phyloP scores from a whole-genome alignment of 768 basidiomycete species.

The Boletus tomentosulus region DNA sequence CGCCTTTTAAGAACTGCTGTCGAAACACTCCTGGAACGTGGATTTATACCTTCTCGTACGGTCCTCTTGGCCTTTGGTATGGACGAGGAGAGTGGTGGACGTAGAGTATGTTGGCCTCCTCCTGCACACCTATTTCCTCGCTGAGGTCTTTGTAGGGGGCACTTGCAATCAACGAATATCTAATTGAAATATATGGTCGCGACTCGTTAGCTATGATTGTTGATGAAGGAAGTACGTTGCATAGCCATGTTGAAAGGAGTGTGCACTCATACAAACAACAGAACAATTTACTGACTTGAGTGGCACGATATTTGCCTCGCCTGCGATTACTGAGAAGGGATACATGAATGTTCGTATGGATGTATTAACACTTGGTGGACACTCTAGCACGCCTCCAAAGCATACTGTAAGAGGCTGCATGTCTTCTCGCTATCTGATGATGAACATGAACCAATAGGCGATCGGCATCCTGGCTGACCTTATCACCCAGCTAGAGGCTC shows the following conservation, averaged over 20 bases:
- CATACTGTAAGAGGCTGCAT: neutral
- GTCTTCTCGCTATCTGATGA: neutral
- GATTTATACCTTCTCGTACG: slow-evolving; percentile 24
- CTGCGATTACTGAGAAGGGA: neutral
- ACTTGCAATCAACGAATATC: slow-evolving; percentile 31
- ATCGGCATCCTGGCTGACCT: slow-evolving; percentile 43
- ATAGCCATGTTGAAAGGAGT: too few species aligned
- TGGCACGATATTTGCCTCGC: neutral
- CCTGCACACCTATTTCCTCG: neutral
- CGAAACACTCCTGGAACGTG: slow-evolving; percentile 25
- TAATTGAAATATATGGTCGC: slow-evolving; percentile 43
- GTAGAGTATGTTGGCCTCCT: slow-evolving; percentile 26
- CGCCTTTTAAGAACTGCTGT: slow-evolving; percentile 18
- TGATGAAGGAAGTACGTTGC: slow-evolving; percentile 49
- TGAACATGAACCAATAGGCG: slow-evolving; percentile 13
- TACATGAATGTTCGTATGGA: neutral
- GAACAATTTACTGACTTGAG: slow-evolving; percentile 7
- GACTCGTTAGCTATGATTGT: slow-evolving; percentile 49
- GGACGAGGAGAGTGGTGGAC: slow-evolving; percentile 42
- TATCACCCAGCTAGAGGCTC: neutral
- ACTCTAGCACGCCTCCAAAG: slow-evolving; percentile 43
- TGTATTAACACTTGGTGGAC: slow-evolving; percentile 47
- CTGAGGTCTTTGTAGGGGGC: slow-evolving; percentile 37
- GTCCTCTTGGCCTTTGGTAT: slow-evolving; percentile 37
- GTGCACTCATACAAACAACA: slow-evolving; percentile 5